phyloP scores from a whole-genome alignment of 305 asterid species.

The Fraxinus baroniana region DNA sequence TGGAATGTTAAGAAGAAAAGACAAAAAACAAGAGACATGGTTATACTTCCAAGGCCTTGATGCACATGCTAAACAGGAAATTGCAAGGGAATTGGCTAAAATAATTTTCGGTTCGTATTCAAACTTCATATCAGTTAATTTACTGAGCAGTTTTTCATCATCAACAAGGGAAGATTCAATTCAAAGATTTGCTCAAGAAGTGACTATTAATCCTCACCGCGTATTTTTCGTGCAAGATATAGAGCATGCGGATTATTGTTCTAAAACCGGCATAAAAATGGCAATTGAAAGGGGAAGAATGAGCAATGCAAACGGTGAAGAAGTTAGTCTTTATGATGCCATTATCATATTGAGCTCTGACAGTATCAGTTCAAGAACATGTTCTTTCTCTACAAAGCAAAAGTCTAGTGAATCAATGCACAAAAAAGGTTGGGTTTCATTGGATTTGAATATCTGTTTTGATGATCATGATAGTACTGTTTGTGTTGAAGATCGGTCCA shows the following conservation, averaged over 20 bases:
- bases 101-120: slow-evolving; percentile 70
- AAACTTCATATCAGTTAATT: slow-evolving; percentile 38
- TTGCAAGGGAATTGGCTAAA: slow-evolving; percentile 68
- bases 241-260: slow-evolving; percentile 50
- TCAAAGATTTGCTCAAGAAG: slow-evolving; percentile 49
- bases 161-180: slow-evolving; percentile 26
- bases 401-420: slow-evolving; percentile 23
- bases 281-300: slow-evolving; percentile 71
- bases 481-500: slow-evolving; percentile 7
- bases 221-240: slow-evolving; percentile 67
- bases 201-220: slow-evolving; percentile 51
- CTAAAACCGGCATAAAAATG: slow-evolving; percentile 47
- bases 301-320: slow-evolving; percentile 34
- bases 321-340: slow-evolving; percentile 62
- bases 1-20: slow-evolving; percentile 47
- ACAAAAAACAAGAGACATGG: slow-evolving; percentile 73
- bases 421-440: slow-evolving; percentile 28
- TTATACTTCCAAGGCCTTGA: slow-evolving; percentile 64
- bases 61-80: slow-evolving; percentile 50
- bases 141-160: slow-evolving; percentile 31
- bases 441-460: slow-evolving; percentile 71
- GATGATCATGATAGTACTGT: slow-evolving; percentile 26
- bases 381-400: slow-evolving; percentile 41
- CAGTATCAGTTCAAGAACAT: slow-evolving; percentile 46
- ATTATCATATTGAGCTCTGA: slow-evolving; percentile 62